A percentile compares a stretch with the other conserved stretches of the same genome.
These are phyloP conservation scores for Allomyces javanicus DNA, from an alignment of 192 early-diverging fungal genomes.

Conservation along the genomic window DNA sequence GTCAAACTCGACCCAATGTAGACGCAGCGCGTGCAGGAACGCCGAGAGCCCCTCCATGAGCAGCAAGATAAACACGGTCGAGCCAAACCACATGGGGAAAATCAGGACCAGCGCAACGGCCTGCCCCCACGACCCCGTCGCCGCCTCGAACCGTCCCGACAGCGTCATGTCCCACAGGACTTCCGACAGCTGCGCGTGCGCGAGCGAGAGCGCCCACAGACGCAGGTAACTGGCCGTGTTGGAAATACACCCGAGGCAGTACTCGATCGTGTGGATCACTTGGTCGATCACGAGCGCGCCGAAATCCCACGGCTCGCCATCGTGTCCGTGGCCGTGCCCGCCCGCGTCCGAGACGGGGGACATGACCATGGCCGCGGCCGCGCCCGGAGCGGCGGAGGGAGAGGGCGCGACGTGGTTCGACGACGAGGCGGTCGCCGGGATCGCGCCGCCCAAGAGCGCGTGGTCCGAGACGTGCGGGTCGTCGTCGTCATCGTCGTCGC, in stretches of 20 bases:
- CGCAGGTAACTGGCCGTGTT: slow-evolving; percentile 98
- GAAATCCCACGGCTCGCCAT: slow-evolving; percentile 71
- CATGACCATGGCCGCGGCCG: slow-evolving; percentile 1
- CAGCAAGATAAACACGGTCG: slow-evolving; percentile 60
- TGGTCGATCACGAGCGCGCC: slow-evolving; percentile 92
- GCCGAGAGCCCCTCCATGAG: slow-evolving; percentile 76
- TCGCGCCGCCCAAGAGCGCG: neutral
- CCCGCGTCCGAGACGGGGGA: slow-evolving; percentile 5
- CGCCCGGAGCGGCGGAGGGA: slow-evolving; percentile 1
- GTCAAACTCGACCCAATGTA: slow-evolving; percentile 97
- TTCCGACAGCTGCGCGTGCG: slow-evolving; percentile 92
- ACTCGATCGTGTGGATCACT: slow-evolving; percentile 96
- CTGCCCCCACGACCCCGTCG: slow-evolving; percentile 19
- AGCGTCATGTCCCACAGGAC: slow-evolving; percentile 92
- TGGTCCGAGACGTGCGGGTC: slow-evolving; percentile 34
- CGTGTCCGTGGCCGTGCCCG: slow-evolving; percentile 17
- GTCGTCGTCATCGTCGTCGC: slow-evolving; percentile 23
- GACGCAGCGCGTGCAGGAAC: slow-evolving; percentile 75
- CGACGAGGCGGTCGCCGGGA: neutral
- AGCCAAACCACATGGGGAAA: slow-evolving; percentile 70
- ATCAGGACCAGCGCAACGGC: slow-evolving; percentile 54
- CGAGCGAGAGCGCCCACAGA: slow-evolving; percentile 93
- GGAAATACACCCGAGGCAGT: slow-evolving; percentile 84
- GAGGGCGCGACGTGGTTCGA: neutral
- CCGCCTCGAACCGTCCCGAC: slow-evolving; percentile 25